Evolutionary conservation across 1,139 yeast species (phyloP).

Genomic region (Debaryomyces nepalensis): DNA sequence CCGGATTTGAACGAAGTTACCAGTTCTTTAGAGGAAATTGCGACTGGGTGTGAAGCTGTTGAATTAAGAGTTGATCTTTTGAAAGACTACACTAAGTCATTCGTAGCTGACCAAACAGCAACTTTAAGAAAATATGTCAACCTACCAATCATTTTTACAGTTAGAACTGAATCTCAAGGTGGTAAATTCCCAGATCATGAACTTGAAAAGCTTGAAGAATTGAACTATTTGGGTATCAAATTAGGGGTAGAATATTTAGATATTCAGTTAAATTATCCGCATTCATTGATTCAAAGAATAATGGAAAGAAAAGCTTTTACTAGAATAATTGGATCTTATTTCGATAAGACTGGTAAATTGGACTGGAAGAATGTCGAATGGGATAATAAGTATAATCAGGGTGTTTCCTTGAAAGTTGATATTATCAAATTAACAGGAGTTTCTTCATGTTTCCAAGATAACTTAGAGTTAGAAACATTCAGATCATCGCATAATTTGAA

Average conservation of each 20-base stretch:
- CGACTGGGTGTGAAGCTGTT: constrained; percentile 77
- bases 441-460: constrained; percentile 69
- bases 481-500: constrained; percentile 52
- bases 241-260: constrained; percentile 64
- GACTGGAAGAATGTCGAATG: constrained; percentile 75
- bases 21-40: constrained; percentile 54
- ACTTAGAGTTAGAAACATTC: constrained; percentile 71
- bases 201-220: constrained; percentile 48
- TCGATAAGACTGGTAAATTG: constrained; percentile 65
- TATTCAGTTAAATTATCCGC: constrained; percentile 52
- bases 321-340: constrained; percentile 80
- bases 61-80: constrained; percentile 82
- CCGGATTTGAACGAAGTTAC: constrained; percentile 53
- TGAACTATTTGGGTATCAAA: constrained; percentile 68
- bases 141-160: constrained; percentile 80
- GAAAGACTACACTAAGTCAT: constrained; percentile 50
- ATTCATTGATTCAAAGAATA: constrained; percentile 33
- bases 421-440: constrained; percentile 82
- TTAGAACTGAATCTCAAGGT: constrained; percentile 80
- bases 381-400: constrained; percentile 73
- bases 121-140: constrained; percentile 61
- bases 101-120: constrained; percentile 77
- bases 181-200: constrained; percentile 67
- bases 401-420: constrained; percentile 68
- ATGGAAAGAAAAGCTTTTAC: constrained; percentile 56